phyloP scores from a whole-genome alignment of 176 grass and related monocot genomes.

The Cenchrus fungigraminus region DNA sequence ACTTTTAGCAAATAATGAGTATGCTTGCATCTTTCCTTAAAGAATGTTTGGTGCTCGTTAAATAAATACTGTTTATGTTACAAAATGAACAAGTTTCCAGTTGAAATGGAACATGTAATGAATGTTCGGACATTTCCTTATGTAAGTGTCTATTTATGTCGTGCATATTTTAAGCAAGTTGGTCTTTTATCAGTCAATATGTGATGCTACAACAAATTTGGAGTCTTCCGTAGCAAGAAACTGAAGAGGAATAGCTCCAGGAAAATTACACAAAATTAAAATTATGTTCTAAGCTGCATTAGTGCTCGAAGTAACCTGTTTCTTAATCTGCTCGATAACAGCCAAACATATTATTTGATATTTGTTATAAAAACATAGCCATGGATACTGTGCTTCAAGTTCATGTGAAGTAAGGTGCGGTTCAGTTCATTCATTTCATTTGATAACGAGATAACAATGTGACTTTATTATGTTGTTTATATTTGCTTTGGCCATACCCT shows the following conservation, averaged over 20 bases:
- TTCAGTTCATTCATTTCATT: not conserved
- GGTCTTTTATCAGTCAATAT: not conserved
- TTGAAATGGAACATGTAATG: not conserved
- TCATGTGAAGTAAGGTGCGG: not conserved
- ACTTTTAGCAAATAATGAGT: constrained; percentile 34
- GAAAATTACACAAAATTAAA: not conserved
- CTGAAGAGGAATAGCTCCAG: not conserved
- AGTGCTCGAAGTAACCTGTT: not conserved
- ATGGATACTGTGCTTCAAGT: not conserved
- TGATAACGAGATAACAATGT: not conserved
- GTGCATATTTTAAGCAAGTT: not conserved
- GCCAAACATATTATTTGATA: constrained; percentile 5
- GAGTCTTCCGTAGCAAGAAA: not conserved
- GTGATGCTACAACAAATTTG: not conserved
- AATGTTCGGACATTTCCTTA: not conserved
- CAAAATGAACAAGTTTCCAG: not conserved
- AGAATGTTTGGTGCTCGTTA: constrained; percentile 28
- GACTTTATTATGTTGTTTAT: not conserved
- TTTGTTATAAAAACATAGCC: not conserved
- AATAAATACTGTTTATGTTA: constrained; percentile 20
- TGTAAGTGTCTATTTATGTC: not conserved
- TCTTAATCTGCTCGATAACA: not conserved
- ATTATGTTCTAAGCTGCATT: constrained; percentile 13
- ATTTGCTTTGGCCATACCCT: not conserved
- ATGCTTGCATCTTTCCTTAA: constrained; percentile 2